A percentile compares a stretch with the other conserved stretches of the same genome.
phyloP scores from a whole-genome alignment of 176 grass and related monocot genomes.

The Microstegium vimineum region DNA sequence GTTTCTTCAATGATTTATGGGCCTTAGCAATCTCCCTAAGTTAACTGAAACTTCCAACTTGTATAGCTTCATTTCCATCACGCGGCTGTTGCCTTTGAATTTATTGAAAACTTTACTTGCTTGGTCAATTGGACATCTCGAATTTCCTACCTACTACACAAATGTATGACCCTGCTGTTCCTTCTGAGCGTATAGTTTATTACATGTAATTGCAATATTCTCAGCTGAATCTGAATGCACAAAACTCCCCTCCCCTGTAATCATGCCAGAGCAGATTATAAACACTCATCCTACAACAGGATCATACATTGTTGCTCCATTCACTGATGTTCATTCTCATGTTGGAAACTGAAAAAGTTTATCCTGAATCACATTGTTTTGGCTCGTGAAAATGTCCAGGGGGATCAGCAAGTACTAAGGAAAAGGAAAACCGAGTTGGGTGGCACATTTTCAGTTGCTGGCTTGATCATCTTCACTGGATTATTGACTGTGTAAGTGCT shows the following conservation, averaged over 20 bases:
- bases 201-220: neutral
- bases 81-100: neutral
- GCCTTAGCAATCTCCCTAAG: neutral
- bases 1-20: neutral
- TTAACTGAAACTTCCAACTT: neutral
- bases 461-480: conserved; percentile 70
- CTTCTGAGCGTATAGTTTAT: neutral
- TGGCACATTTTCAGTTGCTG: conserved; percentile 71
- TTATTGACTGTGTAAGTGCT: conserved; percentile 73
- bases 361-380: neutral
- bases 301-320: neutral
- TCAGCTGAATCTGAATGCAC: neutral
- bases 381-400: conserved; percentile 41
- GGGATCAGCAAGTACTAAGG: conserved; percentile 62
- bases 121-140: neutral
- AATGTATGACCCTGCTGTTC: neutral
- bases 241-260: neutral
- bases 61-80: neutral
- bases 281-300: neutral
- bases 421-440: conserved; percentile 95
- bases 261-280: neutral
- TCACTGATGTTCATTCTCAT: neutral
- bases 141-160: neutral
- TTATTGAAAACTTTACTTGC: neutral
- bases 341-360: neutral